phyloP scores from a whole-genome alignment of 2,329 filamentous ascomycete genomes.

The Aspergillus bombycis region DNA sequence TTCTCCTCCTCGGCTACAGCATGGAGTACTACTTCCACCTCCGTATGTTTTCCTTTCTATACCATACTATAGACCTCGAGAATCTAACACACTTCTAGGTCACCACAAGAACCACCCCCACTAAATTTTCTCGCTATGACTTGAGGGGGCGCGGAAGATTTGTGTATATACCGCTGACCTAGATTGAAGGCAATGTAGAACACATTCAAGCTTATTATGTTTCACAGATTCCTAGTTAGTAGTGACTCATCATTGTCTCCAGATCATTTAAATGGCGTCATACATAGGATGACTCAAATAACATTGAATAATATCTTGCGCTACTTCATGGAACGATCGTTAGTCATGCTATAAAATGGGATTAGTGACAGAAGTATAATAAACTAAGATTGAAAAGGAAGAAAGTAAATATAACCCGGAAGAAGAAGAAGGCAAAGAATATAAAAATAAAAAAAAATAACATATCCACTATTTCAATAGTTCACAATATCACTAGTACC shows the following conservation, averaged over 20 bases:
- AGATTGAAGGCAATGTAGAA: conserved; percentile 36
- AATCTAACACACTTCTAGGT: conserved; percentile 57
- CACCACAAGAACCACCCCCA: conserved; percentile 99
- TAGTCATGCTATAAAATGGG: not conserved
- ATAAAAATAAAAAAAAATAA: not conserved
- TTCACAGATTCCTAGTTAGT: not conserved
- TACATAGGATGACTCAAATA: not conserved
- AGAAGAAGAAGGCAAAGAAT: conserved; percentile 7
- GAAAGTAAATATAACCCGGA: not conserved
- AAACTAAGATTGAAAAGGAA: not conserved
- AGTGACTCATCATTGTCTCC: not conserved
- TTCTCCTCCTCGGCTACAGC: conserved; percentile 84
- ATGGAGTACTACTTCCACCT: conserved; percentile 99
- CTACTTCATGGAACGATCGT: not conserved
- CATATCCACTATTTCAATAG: not conserved
- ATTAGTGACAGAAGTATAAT: not conserved
- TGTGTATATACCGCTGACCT: conserved; percentile 46
- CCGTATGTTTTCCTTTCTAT: conserved; percentile 65
- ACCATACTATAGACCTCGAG: not conserved
- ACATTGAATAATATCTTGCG: not conserved
- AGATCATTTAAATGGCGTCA: not conserved
- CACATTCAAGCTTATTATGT: conserved; percentile 10
- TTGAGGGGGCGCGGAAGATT: conserved; percentile 29
- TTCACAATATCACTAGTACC: not conserved
- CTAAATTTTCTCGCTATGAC: conserved; percentile 56